Percentiles rank a stretch among this genome's conserved stretches.
Conservation (phyloP, 768 basidiomycete genomes). For the Sarcodon sp. region DNA sequence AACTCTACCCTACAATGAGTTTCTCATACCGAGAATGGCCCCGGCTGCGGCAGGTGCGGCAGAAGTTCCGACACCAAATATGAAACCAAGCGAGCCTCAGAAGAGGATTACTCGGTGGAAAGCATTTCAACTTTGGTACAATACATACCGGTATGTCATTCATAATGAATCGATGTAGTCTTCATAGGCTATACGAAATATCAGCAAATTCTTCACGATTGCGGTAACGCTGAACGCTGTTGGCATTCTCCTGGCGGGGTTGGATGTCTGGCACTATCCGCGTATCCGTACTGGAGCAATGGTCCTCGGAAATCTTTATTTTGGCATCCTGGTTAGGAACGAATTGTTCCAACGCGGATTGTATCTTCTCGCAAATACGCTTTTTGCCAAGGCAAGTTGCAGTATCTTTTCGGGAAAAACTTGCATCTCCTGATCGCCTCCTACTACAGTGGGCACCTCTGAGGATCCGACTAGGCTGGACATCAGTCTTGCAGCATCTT, state of each 20-base stretch:
- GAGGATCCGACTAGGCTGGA: constrained; percentile 24
- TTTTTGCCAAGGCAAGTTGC: constrained; percentile 22
- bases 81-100: constrained; percentile 5
- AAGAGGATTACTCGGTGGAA: constrained; percentile 15
- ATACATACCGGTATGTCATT: constrained; percentile 20
- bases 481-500: constrained; percentile 24
- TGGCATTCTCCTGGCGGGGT: constrained; percentile 18
- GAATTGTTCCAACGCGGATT: constrained; percentile 26
- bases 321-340: constrained; percentile 28
- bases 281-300: constrained; percentile 22
- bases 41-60: background rate
- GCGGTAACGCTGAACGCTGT: constrained; percentile 18
- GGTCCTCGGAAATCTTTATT: constrained; percentile 25
- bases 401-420: background rate
- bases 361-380: constrained; percentile 20
- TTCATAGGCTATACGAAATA: too few relatives aligned
- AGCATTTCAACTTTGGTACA: constrained; percentile 23
- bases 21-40: background rate
- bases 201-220: constrained; percentile 23
- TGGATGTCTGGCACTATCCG: constrained; percentile 23
- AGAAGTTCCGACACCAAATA: background rate
- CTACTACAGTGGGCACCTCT: constrained; percentile 24
- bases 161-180: background rate
- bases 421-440: background rate
- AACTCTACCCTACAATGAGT: background rate